Conservation (phyloP, 2,329 filamentous ascomycete genomes). For the Berkeleyomyces rouxiae region DNA sequence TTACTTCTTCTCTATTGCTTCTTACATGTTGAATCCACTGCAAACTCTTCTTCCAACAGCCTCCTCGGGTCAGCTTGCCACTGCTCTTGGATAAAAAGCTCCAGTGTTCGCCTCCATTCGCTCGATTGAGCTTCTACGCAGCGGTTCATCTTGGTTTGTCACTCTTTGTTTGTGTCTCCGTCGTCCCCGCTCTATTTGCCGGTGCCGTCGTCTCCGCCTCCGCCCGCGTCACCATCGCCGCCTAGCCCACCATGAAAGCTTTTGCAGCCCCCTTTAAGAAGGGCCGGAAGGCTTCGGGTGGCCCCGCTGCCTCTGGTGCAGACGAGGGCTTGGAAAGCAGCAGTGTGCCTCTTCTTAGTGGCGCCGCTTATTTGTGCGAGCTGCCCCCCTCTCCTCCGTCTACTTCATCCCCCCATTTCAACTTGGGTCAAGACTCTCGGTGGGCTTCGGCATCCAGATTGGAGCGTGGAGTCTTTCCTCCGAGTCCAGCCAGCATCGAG, state of each 20-base stretch:
- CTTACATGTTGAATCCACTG: background rate
- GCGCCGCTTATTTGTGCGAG: background rate
- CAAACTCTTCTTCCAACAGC: background rate
- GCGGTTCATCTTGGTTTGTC: too few species aligned
- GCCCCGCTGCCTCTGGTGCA: background rate
- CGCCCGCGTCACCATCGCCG: background rate
- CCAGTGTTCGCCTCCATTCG: background rate
- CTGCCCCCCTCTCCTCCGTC: background rate
- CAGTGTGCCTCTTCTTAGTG: constrained; percentile 5
- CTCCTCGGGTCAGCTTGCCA: background rate
- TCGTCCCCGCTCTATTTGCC: too few species aligned
- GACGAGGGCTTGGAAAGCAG: constrained; percentile 5
- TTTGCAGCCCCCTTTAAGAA: constrained; percentile 13
- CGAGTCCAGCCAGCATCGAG: constrained; percentile 1
- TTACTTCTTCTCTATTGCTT: background rate
- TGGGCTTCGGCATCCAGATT: background rate
- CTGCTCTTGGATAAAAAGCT: background rate
- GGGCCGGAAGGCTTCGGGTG: constrained; percentile 4
- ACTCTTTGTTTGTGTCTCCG: too few species aligned
- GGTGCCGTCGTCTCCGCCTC: background rate
- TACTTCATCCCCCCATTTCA: background rate
- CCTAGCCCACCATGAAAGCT: constrained; percentile 8
- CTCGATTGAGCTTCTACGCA: too few species aligned
- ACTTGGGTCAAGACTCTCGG: background rate
- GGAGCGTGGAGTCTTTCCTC: background rate